Evolutionary conservation across 2,329 filamentous ascomycete species (phyloP).

Genomic region (Neospermospora avenae): DNA sequence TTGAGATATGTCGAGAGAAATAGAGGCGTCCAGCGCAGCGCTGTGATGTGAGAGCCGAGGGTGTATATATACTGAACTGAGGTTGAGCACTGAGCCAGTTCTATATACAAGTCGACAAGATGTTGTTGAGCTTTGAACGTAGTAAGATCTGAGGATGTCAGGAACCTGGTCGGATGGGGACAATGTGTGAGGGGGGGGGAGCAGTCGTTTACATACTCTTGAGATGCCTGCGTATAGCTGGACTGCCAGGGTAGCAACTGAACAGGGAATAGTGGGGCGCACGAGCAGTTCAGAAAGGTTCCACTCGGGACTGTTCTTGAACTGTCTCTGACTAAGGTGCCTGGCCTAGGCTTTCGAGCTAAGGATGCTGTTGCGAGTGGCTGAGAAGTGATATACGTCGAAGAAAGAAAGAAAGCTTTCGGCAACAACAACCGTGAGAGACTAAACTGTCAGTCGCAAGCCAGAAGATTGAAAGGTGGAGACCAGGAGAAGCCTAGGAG

Average conservation of each 20-base stretch:
- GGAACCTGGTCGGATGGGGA: slow-evolving; percentile 22
- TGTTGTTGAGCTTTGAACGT: slow-evolving; percentile 11
- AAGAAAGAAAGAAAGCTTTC: slow-evolving; percentile 25
- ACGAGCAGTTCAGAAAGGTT: slow-evolving; percentile 26
- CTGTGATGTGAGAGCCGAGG: slow-evolving; percentile 18
- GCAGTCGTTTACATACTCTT: slow-evolving; percentile 32
- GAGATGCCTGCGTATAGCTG: slow-evolving; percentile 21
- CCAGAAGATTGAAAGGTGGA: slow-evolving; percentile 22
- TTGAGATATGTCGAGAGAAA: slow-evolving; percentile 10
- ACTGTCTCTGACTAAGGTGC: slow-evolving; percentile 24
- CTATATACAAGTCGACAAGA: slow-evolving; percentile 9
- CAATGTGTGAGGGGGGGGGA: slow-evolving; percentile 20
- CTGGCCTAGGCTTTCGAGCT: slow-evolving; percentile 9
- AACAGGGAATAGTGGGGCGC: slow-evolving; percentile 30
- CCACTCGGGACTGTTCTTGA: slow-evolving; percentile 17
- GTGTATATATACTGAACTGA: slow-evolving; percentile 4
- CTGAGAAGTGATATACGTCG: slow-evolving; percentile 14
- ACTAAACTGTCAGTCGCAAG: slow-evolving; percentile 24
- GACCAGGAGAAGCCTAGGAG: slow-evolving; percentile 17
- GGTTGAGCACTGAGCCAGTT: background rate
- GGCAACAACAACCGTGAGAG: slow-evolving; percentile 20
- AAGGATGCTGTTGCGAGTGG: slow-evolving; percentile 28
- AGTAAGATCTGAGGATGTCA: slow-evolving; percentile 28
- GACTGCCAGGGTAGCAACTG: slow-evolving; percentile 18
- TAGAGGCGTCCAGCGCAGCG: slow-evolving; percentile 28